Percentiles rank a stretch among this genome's conserved stretches.
Evolutionary conservation across 768 basidiomycete genomes (phyloP).

Genomic region (Favolaschia claudopus): DNA sequence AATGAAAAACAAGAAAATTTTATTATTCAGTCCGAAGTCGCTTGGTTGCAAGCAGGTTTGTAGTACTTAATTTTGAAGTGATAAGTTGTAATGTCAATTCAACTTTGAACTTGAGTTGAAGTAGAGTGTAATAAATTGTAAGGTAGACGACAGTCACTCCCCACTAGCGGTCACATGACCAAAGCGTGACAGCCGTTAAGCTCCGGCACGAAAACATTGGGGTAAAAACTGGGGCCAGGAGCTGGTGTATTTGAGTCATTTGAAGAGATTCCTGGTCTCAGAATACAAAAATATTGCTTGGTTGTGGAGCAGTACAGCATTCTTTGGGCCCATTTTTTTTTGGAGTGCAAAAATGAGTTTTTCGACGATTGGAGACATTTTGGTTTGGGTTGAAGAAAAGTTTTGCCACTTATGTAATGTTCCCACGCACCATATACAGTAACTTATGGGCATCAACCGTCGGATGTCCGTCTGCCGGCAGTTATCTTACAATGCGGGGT

Average conservation of each 20-base stretch:
- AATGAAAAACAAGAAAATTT: no score
- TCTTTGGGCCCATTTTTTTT: background rate
- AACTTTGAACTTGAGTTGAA: no score
- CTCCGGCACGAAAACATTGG: background rate
- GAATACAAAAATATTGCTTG: background rate
- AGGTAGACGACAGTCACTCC: conserved; percentile 1
- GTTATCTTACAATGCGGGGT: no score
- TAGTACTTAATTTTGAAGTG: no score
- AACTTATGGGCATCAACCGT: no score
- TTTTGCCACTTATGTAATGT: conserved; percentile 5
- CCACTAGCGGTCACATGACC: background rate
- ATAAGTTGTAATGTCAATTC: no score
- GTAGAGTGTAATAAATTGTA: background rate
- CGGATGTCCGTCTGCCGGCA: no score
- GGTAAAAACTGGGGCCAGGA: conserved; percentile 1
- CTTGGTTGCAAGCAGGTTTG: no score
- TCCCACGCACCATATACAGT: conserved; percentile 1
- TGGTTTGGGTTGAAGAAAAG: background rate
- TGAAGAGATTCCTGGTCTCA: conserved; percentile 6
- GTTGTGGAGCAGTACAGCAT: background rate
- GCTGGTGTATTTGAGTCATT: background rate
- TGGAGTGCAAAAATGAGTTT: conserved; percentile 1
- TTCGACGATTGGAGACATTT: background rate
- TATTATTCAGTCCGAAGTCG: no score
- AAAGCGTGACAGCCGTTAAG: conserved; percentile 1